Conservation (phyloP, 306 rosid genomes). For the Pyrus pyrifolia region DNA sequence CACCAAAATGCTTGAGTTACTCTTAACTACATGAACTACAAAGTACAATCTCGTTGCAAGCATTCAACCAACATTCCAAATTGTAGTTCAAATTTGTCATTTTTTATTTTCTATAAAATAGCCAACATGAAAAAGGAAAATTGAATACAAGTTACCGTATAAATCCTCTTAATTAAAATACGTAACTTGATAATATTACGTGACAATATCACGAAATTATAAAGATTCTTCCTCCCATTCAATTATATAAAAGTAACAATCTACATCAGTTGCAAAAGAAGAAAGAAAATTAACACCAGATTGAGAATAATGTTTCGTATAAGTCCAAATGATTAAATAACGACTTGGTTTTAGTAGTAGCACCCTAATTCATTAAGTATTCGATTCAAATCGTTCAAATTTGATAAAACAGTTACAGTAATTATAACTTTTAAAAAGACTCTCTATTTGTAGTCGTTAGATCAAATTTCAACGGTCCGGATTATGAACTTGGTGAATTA, state of each 20-base stretch:
- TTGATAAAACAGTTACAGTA: fast-evolving
- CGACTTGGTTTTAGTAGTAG: too few species aligned
- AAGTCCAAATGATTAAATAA: too few species aligned
- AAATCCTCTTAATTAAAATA: not conserved
- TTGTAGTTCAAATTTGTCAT: not conserved
- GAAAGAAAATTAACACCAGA: too few species aligned
- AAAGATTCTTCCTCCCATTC: not conserved
- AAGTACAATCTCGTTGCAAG: not conserved
- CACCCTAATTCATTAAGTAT: fast-evolving
- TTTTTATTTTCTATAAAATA: too few species aligned
- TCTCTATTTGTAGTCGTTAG: too few species aligned
- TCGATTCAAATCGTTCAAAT: fast-evolving
- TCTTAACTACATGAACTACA: not conserved
- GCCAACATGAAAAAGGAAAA: too few species aligned
- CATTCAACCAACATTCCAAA: not conserved
- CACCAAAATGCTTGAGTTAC: not conserved
- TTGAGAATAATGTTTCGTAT: too few species aligned
- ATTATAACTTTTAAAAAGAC: too few species aligned
- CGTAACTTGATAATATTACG: not conserved
- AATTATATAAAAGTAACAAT: not conserved
- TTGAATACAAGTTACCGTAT: not conserved
- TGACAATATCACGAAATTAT: too few species aligned
- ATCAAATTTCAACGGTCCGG: fast-evolving
- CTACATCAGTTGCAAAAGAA: too few species aligned
- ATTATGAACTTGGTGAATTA: too few species aligned